Evolutionary conservation across 495 filamentous ascomycete species (phyloP).

Genomic region (Immersiella caudata): DNA sequence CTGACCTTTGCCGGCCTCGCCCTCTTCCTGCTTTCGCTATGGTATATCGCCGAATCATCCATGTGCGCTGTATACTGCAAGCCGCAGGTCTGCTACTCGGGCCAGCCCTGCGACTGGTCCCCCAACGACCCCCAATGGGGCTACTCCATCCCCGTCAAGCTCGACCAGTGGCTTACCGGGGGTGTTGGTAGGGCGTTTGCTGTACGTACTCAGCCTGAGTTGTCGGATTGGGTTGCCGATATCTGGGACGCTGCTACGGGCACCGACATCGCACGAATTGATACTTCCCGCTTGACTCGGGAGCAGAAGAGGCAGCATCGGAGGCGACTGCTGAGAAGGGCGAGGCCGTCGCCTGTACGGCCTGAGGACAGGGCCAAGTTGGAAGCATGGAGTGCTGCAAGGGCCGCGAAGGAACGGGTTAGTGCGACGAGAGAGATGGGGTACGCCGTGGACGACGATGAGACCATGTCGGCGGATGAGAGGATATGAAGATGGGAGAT

Average conservation of each 20-base stretch:
- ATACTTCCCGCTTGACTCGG: conserved; percentile 35
- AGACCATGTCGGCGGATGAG: conserved; percentile 43
- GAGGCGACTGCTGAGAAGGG: conserved; percentile 46
- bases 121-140: conserved; percentile 56
- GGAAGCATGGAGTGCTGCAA: conserved; percentile 38
- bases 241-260: conserved; percentile 44
- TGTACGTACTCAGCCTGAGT: conserved; percentile 36
- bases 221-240: conserved; percentile 46
- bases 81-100: conserved; percentile 52
- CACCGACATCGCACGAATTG: conserved; percentile 41
- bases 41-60: conserved; percentile 62
- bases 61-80: conserved; percentile 68
- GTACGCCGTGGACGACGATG: conserved; percentile 36
- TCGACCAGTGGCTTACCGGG: conserved; percentile 57
- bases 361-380: conserved; percentile 39
- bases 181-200: conserved; percentile 42
- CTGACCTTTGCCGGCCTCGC: conserved; percentile 62
- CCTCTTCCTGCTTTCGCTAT: conserved; percentile 50
- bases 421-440: conserved; percentile 33
- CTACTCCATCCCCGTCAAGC: conserved; percentile 56
- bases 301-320: conserved; percentile 40
- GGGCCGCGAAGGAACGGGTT: conserved; percentile 36
- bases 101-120: conserved; percentile 49
- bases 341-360: conserved; percentile 34
- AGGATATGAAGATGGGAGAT: conserved; percentile 18